Evolutionary conservation across 176 grass and related monocot genomes (phyloP).

Genomic region (Avena atlantica): DNA sequence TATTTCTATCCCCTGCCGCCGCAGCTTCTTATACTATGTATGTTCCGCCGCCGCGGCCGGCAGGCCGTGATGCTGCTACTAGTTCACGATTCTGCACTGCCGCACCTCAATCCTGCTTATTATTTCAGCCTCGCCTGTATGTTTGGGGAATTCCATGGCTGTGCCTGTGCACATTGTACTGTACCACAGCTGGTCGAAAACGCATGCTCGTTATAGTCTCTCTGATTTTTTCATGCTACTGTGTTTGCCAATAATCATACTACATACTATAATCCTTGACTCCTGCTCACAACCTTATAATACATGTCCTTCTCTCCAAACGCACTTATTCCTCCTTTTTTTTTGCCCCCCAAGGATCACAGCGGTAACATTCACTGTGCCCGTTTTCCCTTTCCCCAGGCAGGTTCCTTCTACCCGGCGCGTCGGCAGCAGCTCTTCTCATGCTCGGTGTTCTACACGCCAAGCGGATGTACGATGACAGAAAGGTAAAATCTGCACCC

Average conservation of each 20-base stretch:
- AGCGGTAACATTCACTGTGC: not conserved
- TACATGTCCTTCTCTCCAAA: too few relatives aligned
- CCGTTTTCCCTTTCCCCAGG: slow-evolving; percentile 45
- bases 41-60: too few relatives aligned
- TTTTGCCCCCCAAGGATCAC: not conserved
- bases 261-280: too few relatives aligned
- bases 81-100: not conserved
- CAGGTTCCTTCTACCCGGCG: slow-evolving; percentile 74
- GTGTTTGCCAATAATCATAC: too few relatives aligned
- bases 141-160: not conserved
- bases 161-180: not conserved
- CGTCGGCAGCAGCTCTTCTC: slow-evolving; percentile 72
- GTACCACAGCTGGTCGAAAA: not conserved
- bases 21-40: too few relatives aligned
- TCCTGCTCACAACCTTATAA: too few relatives aligned
- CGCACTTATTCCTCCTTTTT: too few relatives aligned
- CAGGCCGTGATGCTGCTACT: too few relatives aligned
- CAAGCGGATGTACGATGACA: slow-evolving; percentile 77
- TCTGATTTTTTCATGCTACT: too few relatives aligned
- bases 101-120: too few relatives aligned
- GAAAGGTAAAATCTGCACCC: slow-evolving; percentile 45
- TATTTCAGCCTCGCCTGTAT: not conserved
- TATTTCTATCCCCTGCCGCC: too few relatives aligned
- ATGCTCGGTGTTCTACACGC: slow-evolving; percentile 91
- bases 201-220: too few relatives aligned